Evolutionary conservation across 2,329 filamentous ascomycete genomes (phyloP).

Genomic region (Bisporella sp.): DNA sequence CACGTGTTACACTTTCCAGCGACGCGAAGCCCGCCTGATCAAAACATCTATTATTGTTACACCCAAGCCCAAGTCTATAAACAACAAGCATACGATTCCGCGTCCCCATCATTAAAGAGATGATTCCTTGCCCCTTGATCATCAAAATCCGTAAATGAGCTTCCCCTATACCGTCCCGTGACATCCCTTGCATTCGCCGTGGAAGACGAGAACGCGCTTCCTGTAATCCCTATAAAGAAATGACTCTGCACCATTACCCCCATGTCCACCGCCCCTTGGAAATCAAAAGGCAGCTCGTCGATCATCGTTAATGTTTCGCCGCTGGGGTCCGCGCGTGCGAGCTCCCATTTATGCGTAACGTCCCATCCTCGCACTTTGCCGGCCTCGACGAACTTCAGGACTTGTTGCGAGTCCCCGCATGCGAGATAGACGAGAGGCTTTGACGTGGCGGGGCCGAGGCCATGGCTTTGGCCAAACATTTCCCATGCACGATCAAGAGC

Average conservation of each 20-base stretch:
- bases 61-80: slow-evolving; percentile 14
- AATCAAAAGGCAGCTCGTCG: slow-evolving; percentile 27
- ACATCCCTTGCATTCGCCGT: slow-evolving; percentile 28
- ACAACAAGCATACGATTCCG: slow-evolving; percentile 27
- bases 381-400: slow-evolving; percentile 24
- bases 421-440: slow-evolving; percentile 29
- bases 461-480: slow-evolving; percentile 14
- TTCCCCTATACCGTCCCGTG: slow-evolving; percentile 30
- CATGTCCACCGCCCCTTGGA: slow-evolving; percentile 30
- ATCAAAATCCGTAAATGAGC: slow-evolving; percentile 21
- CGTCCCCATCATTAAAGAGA: slow-evolving; percentile 29
- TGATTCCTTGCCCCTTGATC: slow-evolving; percentile 28
- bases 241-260: slow-evolving; percentile 26
- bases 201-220: slow-evolving; percentile 29
- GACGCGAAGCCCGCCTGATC: too few relatives aligned
- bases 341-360: slow-evolving; percentile 29
- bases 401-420: slow-evolving; percentile 29
- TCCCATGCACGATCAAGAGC: slow-evolving; percentile 28
- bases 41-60: background rate
- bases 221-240: slow-evolving; percentile 30
- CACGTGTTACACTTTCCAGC: too few relatives aligned
- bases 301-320: slow-evolving; percentile 17
- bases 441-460: background rate
- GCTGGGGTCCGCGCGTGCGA: slow-evolving; percentile 17
- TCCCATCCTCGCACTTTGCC: slow-evolving; percentile 28